phyloP scores from a whole-genome alignment of 768 basidiomycete species.

The Lactarius deliciosus region DNA sequence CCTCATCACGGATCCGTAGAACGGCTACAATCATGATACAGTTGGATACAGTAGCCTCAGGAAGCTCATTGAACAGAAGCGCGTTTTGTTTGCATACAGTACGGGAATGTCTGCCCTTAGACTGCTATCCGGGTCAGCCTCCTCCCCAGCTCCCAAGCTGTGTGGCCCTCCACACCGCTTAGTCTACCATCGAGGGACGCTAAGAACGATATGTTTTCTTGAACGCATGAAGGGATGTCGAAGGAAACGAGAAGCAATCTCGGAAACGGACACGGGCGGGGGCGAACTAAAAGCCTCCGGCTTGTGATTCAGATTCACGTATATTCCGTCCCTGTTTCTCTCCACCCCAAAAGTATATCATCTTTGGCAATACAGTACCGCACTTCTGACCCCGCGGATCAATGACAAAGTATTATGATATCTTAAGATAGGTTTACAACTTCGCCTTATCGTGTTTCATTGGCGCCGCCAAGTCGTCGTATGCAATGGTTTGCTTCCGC shows the following conservation, averaged over 20 bases:
- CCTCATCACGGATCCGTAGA: too few relatives aligned
- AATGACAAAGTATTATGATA: not conserved
- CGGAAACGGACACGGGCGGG: not conserved
- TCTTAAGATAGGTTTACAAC: not conserved
- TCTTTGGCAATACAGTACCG: not conserved
- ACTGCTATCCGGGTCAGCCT: not conserved
- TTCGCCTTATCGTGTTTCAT: not conserved
- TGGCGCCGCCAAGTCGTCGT: not conserved
- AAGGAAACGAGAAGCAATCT: not conserved
- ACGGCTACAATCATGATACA: too few relatives aligned
- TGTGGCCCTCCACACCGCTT: not conserved
- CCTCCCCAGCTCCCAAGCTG: not conserved
- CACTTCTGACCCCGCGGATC: not conserved
- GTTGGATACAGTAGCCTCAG: too few relatives aligned
- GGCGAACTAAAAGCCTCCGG: not conserved
- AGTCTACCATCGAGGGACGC: not conserved
- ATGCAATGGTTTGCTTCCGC: constrained; percentile 6
- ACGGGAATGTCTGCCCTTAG: too few relatives aligned
- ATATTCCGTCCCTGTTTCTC: not conserved
- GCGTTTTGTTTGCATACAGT: too few relatives aligned
- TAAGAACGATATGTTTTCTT: not conserved
- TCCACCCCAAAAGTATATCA: not conserved
- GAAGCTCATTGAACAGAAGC: too few relatives aligned
- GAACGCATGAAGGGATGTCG: not conserved
- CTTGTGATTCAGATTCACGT: too few relatives aligned